Percentiles rank a stretch among this genome's conserved stretches.
Conservation (phyloP, 2,329 filamentous ascomycete genomes). For the Aplosporella prunicola region DNA sequence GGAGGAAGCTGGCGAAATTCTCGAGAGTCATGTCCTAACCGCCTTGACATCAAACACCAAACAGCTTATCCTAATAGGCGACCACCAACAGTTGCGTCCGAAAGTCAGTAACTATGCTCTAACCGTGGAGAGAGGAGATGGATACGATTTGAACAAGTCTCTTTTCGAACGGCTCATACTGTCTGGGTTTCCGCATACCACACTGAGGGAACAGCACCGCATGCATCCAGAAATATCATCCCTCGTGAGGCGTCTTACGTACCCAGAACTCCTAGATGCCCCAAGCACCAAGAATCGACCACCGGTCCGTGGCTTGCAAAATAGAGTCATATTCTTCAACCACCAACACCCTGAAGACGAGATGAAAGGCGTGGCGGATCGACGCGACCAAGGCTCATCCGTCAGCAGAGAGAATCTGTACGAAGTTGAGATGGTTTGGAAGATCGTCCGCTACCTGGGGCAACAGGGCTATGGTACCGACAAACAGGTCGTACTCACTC, state of each 20-base stretch:
- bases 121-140: constrained; percentile 53
- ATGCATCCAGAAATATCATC: constrained; percentile 60
- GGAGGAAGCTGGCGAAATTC: constrained; percentile 65
- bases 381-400: constrained; percentile 36
- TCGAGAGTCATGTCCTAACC: constrained; percentile 58
- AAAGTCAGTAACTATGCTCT: constrained; percentile 54
- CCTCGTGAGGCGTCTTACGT: constrained; percentile 49
- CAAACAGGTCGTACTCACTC: constrained; percentile 59
- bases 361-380: constrained; percentile 33
- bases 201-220: constrained; percentile 54
- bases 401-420: constrained; percentile 44
- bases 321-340: constrained; percentile 57
- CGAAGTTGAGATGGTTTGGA: constrained; percentile 58
- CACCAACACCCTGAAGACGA: constrained; percentile 47
- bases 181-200: constrained; percentile 44
- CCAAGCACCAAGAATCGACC: constrained; percentile 39
- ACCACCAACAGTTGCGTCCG: constrained; percentile 63
- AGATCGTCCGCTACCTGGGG: constrained; percentile 54
- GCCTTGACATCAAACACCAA: constrained; percentile 47
- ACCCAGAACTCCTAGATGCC: constrained; percentile 52
- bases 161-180: constrained; percentile 59
- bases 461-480: constrained; percentile 62
- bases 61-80: constrained; percentile 61
- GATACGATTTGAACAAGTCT: constrained; percentile 58
- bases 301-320: constrained; percentile 46